These are phyloP conservation scores for Fusarium chaquense DNA, from an alignment of 2,329 filamentous ascomycete species.

Conservation along the genomic window DNA sequence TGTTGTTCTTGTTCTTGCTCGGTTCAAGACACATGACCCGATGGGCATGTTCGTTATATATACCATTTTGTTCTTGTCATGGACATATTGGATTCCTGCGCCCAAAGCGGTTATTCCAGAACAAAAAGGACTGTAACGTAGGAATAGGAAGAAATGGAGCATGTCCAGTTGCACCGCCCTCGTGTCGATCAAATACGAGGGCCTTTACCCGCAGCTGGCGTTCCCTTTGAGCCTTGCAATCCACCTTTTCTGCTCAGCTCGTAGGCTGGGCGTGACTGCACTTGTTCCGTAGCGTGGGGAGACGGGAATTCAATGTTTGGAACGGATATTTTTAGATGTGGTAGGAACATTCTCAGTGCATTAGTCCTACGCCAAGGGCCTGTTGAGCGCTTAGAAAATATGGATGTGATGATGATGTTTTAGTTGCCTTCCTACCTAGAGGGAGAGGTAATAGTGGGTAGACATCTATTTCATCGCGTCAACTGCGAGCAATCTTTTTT, in stretches of 20 bases:
- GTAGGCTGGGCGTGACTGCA: conserved; percentile 17
- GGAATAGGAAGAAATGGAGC: conserved; percentile 26
- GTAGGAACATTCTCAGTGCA: background rate
- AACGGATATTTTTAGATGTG: conserved; percentile 27
- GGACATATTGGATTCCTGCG: background rate
- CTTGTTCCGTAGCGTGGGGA: conserved; percentile 17
- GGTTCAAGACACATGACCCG: conserved; percentile 7
- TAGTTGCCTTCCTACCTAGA: too few relatives aligned
- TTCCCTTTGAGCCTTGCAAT: conserved; percentile 25
- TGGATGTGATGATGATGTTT: background rate
- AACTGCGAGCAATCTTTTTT: background rate
- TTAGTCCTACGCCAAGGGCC: conserved; percentile 2
- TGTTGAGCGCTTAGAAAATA: conserved; percentile 4
- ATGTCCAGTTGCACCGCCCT: conserved; percentile 31
- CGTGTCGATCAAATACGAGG: conserved; percentile 41
- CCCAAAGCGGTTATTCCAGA: conserved; percentile 24
- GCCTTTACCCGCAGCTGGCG: conserved; percentile 35
- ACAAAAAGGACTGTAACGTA: conserved; percentile 20
- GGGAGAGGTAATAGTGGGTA: too few relatives aligned
- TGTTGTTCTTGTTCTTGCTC: conserved; percentile 8
- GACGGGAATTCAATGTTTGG: conserved; percentile 22
- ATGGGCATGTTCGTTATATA: conserved; percentile 30
- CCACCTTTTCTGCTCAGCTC: conserved; percentile 18
- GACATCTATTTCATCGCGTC: conserved; percentile 7
- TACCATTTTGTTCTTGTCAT: background rate